These are phyloP conservation scores for Penicillium parvum DNA, from an alignment of 495 filamentous ascomycete species.

Conservation along the genomic window DNA sequence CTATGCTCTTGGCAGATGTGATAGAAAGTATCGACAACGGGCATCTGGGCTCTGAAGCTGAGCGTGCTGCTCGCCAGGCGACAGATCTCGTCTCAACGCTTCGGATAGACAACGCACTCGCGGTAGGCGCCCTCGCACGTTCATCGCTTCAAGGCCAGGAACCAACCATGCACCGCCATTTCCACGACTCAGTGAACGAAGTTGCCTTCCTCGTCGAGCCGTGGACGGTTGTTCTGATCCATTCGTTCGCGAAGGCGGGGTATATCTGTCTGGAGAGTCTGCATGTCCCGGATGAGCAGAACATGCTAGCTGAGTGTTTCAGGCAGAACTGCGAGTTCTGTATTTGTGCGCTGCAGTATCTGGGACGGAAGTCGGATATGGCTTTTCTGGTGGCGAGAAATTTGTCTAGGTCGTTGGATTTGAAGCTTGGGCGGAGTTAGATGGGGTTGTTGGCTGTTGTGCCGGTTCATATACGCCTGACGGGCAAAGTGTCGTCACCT, in stretches of 20 bases:
- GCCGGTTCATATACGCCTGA: no score
- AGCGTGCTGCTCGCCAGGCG: slow-evolving; percentile 23
- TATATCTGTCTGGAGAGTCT: slow-evolving; percentile 24
- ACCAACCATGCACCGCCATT: slow-evolving; percentile 4
- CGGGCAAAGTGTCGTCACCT: no score
- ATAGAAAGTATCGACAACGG: slow-evolving; percentile 37
- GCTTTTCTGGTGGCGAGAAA: slow-evolving; percentile 22
- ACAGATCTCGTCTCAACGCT: slow-evolving; percentile 25
- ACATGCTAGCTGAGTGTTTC: slow-evolving; percentile 9
- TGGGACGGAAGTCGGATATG: slow-evolving; percentile 46
- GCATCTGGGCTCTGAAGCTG: slow-evolving; percentile 16
- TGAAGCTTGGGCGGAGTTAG: slow-evolving; percentile 1
- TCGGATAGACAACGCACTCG: slow-evolving; percentile 28
- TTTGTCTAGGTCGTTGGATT: slow-evolving; percentile 11
- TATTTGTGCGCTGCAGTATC: slow-evolving; percentile 35
- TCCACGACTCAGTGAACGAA: slow-evolving; percentile 26
- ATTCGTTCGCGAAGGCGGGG: slow-evolving; percentile 39
- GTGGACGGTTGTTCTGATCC: slow-evolving; percentile 43
- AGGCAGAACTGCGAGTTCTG: slow-evolving; percentile 27
- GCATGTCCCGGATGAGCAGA: background rate
- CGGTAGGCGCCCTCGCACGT: slow-evolving; percentile 34
- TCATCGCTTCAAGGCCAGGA: slow-evolving; percentile 24
- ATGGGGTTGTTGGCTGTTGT: no score
- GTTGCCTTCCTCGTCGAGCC: slow-evolving; percentile 43
- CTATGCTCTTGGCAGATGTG: slow-evolving; percentile 41